Percentiles rank a stretch among this genome's conserved stretches.
Conservation (phyloP, 1,284 basidiomycete genomes). For the Trichosporon ovoides region DNA sequence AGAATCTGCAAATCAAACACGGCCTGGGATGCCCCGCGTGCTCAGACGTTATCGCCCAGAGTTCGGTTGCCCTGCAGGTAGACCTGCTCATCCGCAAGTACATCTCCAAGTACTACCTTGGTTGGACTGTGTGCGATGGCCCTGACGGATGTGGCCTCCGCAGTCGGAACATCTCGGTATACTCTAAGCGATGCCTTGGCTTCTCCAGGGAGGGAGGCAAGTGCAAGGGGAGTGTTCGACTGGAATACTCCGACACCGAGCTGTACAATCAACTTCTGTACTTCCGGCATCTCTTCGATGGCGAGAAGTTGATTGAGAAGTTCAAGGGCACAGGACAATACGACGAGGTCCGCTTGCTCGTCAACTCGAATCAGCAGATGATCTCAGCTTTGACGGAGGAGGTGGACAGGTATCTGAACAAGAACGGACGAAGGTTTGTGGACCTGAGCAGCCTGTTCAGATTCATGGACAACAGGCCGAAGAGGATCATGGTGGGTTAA, state of each 20-base stretch:
- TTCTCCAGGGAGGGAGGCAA: slow-evolving; percentile 48
- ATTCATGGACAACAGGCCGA: slow-evolving; percentile 55
- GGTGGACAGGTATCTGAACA: slow-evolving; percentile 71
- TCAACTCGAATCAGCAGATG: slow-evolving; percentile 51
- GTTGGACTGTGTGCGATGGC: slow-evolving; percentile 83
- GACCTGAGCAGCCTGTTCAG: slow-evolving; percentile 70
- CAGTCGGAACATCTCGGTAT: slow-evolving; percentile 85
- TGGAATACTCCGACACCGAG: slow-evolving; percentile 77
- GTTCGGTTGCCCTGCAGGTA: slow-evolving; percentile 74
- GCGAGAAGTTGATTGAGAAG: slow-evolving; percentile 59
- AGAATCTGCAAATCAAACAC: slow-evolving; percentile 13
- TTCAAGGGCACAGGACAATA: slow-evolving; percentile 53
- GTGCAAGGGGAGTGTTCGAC: slow-evolving; percentile 64
- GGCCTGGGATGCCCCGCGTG: slow-evolving; percentile 61
- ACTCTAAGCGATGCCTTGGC: slow-evolving; percentile 70
- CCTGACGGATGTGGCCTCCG: slow-evolving; percentile 66
- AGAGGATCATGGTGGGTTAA: not conserved
- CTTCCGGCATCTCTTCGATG: slow-evolving; percentile 70
- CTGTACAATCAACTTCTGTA: slow-evolving; percentile 84
- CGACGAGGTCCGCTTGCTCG: slow-evolving; percentile 59
- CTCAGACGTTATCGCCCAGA: slow-evolving; percentile 53
- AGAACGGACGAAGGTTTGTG: slow-evolving; percentile 81
- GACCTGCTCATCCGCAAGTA: slow-evolving; percentile 74
- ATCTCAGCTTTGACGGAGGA: slow-evolving; percentile 55
- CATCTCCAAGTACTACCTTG: slow-evolving; percentile 80